Conservation (phyloP, 1,284 basidiomycete genomes). For the Ceratobasidium sp. region DNA sequence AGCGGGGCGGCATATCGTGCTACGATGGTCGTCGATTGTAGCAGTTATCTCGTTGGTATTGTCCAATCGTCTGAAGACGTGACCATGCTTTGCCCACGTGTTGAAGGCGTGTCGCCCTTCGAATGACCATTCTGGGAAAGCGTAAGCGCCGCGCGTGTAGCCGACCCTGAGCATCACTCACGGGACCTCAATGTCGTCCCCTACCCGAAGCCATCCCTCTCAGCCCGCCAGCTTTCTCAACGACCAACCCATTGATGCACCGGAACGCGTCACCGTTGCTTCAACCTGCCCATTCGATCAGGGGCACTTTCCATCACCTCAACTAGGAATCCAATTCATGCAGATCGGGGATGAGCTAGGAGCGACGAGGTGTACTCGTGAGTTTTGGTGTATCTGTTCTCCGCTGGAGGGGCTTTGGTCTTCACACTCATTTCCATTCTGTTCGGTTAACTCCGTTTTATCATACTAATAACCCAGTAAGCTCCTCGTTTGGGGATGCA, state of each 20-base stretch:
- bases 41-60: too few species aligned
- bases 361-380: not conserved
- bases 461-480: not conserved
- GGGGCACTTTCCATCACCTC: conserved; percentile 53
- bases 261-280: conserved; percentile 63
- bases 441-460: not conserved
- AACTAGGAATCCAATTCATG: conserved; percentile 72
- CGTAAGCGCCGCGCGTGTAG: too few species aligned
- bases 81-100: too few species aligned
- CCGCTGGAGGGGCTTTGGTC: not conserved
- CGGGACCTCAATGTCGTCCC: conserved; percentile 61
- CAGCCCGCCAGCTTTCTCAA: conserved; percentile 72
- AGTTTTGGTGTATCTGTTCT: not conserved
- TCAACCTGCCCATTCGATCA: conserved; percentile 54
- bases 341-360: too few species aligned
- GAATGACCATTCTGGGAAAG: too few species aligned
- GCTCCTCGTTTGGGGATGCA: not conserved
- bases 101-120: too few species aligned
- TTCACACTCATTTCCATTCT: not conserved
- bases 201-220: too few species aligned
- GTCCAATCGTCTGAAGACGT: too few species aligned
- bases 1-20: too few species aligned
- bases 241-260: too few species aligned
- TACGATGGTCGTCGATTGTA: too few species aligned
- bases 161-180: conserved; percentile 70